Percentiles rank a stretch among this genome's conserved stretches.
These are phyloP conservation scores for Cercospora brassicicola DNA, from an alignment of 2,329 filamentous ascomycete species.

Conservation along the genomic window DNA sequence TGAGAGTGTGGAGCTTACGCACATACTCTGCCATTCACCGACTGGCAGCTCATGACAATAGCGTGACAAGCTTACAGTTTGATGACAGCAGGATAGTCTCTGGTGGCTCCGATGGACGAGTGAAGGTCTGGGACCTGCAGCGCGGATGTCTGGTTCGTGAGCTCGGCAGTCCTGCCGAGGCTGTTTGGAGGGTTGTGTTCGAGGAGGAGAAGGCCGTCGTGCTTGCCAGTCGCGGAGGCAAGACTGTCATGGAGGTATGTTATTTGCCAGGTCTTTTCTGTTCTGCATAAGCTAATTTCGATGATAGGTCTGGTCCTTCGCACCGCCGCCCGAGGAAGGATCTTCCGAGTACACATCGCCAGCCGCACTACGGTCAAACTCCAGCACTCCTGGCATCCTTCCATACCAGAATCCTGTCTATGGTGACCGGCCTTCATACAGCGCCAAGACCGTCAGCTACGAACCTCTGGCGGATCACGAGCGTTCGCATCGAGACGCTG, in stretches of 20 bases:
- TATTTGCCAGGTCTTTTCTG: not conserved
- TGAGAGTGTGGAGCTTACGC: conserved; percentile 91
- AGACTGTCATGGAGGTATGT: conserved; percentile 92
- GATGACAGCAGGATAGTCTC: conserved; percentile 94
- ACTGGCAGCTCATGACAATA: conserved; percentile 95
- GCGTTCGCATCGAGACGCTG: conserved; percentile 5
- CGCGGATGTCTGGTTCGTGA: conserved; percentile 88
- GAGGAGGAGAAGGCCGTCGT: conserved; percentile 98
- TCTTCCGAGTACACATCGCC: conserved; percentile 18
- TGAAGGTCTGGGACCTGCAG: conserved; percentile 97
- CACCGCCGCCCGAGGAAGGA: conserved; percentile 67
- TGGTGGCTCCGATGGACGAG: conserved; percentile 92
- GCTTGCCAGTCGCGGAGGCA: conserved; percentile 78
- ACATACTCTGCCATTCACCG: conserved; percentile 91
- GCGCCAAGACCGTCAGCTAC: conserved; percentile 4
- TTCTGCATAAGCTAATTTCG: conserved; percentile 16
- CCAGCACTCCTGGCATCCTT: conserved; percentile 23
- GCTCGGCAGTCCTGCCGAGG: conserved; percentile 85
- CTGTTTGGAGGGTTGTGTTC: conserved; percentile 96
- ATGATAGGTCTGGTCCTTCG: conserved; percentile 85
- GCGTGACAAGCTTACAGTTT: conserved; percentile 95
- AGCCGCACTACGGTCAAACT: conserved; percentile 20
- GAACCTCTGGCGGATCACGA: not conserved
- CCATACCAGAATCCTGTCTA: conserved; percentile 36
- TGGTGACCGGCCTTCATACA: conserved; percentile 31